Evolutionary conservation across 2,329 filamentous ascomycete genomes (phyloP), one percentile per base, ranked within the genome.

Genomic region (Colletotrichum shisoi): DNA sequence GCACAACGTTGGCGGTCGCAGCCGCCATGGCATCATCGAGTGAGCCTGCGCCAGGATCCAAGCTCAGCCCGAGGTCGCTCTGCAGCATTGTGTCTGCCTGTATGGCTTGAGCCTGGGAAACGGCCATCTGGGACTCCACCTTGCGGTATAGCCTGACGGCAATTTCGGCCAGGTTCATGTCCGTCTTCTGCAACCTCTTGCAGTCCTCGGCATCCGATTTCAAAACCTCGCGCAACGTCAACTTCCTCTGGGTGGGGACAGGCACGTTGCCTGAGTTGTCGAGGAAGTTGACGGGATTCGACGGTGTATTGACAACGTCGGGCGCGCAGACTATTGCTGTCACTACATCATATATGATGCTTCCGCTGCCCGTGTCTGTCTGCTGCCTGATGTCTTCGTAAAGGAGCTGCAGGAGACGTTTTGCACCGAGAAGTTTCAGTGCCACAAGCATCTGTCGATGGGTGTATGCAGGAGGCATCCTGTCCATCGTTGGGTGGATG

Each of bases 261-360:
- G 74, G 75, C 45, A 79, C 66, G 72, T 79, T 72, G 42, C 79
- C 74, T 52, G 77, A 72, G 6, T 76, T 74, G 67, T 80, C 79
- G 24, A 78, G 72, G 31, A 78, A 71, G 40, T 73, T 52, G 51
- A 76, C 71, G 8, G 73, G 68, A 0, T 76, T 74, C 5, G 77
- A 77, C 5, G 75, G 74, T 65, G 82, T 76, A 71, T 82, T 84
- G 42, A 78, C 82, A 1, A 81, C 81, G 71, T 89, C 84, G 0
- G 90, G 89, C 0, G 90, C 87, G 73, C 90, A 92, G 11, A 94
- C 82, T 8, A 94, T 79, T 0, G 89, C 86, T 3, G 85, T 86
- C 2, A 86, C 90, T 11, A 93, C 83, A 71, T 94, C 91, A 62
- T 93, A 85, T 0, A 86, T 87, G 5, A 89, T 79, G 62, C 84